phyloP scores from a whole-genome alignment of 1,284 basidiomycete species.

The Trametes sp. region DNA sequence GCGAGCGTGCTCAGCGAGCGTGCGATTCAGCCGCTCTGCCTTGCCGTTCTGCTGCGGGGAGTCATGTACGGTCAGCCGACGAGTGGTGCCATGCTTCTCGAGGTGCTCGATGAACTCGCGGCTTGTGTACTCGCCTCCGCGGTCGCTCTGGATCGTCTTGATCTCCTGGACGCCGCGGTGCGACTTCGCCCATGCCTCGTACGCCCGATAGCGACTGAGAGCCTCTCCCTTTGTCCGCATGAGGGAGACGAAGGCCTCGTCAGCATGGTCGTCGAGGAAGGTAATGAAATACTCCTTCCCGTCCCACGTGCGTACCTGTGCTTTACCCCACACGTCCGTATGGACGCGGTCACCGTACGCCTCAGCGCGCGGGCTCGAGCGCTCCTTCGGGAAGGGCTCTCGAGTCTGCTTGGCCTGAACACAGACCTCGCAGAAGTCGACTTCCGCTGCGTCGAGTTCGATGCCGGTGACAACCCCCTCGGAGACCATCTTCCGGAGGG shows the following conservation, averaged over 20 bases:
- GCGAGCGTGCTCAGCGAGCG: no score
- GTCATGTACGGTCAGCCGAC: conserved; percentile 33
- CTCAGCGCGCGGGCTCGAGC: conserved; percentile 37
- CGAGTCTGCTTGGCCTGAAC: conserved; percentile 42
- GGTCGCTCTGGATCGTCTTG: conserved; percentile 28
- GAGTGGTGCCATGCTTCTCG: conserved; percentile 17
- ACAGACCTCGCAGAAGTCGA: conserved; percentile 39
- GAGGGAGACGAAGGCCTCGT: conserved; percentile 31
- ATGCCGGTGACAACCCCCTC: conserved; percentile 42
- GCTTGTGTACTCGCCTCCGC: conserved; percentile 32
- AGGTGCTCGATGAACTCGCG: conserved; percentile 23
- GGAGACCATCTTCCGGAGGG: conserved; percentile 38
- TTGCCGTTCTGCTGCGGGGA: conserved; percentile 49
- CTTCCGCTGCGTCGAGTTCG: conserved; percentile 32
- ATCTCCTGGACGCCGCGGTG: conserved; percentile 18
- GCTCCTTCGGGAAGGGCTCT: conserved; percentile 42
- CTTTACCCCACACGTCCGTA: conserved; percentile 48
- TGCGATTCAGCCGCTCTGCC: conserved; percentile 48
- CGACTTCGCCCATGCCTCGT: conserved; percentile 31
- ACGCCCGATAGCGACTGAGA: conserved; percentile 31
- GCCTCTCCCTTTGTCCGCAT: conserved; percentile 36
- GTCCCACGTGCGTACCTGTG: conserved; percentile 38
- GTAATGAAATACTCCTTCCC: conserved; percentile 36
- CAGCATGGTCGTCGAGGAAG: conserved; percentile 37
- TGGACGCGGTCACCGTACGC: conserved; percentile 45